These are phyloP conservation scores for Rhodamnia rubescens DNA, from an alignment of 345 rosid genomes.

Conservation along the genomic window DNA sequence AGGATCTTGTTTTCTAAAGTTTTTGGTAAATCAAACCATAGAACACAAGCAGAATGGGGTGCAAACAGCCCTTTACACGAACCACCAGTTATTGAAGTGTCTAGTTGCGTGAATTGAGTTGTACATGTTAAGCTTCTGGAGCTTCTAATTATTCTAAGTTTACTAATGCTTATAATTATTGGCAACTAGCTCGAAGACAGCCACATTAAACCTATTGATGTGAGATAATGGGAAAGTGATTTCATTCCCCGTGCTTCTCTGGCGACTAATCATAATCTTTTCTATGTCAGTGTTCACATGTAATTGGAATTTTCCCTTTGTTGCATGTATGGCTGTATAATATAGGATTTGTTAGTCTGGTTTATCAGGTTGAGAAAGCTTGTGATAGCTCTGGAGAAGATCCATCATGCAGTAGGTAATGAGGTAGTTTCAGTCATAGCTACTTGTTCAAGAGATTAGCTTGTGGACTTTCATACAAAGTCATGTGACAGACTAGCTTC, in stretches of 20 bases:
- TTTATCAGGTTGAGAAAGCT: conserved; percentile 13
- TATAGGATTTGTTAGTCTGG: conserved; percentile 38
- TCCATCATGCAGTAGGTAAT: conserved; percentile 63
- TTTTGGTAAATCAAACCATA: neutral
- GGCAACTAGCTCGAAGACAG: neutral
- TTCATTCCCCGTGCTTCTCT: neutral
- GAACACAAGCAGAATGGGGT: neutral
- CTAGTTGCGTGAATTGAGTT: no score
- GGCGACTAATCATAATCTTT: neutral
- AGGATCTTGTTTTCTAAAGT: neutral
- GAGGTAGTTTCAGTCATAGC: neutral
- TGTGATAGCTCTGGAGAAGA: conserved; percentile 67
- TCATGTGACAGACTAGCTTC: neutral
- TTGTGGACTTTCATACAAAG: neutral
- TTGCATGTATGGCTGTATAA: conserved; percentile 50
- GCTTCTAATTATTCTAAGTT: neutral
- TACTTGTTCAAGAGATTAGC: neutral
- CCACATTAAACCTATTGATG: neutral
- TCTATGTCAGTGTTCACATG: neutral
- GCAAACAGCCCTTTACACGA: no score
- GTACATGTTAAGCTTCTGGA: no score
- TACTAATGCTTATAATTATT: neutral
- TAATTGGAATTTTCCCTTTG: neutral
- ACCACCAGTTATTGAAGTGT: no score
- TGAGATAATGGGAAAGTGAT: neutral